Evolutionary conservation across 2,329 filamentous ascomycete genomes (phyloP), one percentile per base, ranked within the genome.

Genomic region (Botrytis porri): DNA sequence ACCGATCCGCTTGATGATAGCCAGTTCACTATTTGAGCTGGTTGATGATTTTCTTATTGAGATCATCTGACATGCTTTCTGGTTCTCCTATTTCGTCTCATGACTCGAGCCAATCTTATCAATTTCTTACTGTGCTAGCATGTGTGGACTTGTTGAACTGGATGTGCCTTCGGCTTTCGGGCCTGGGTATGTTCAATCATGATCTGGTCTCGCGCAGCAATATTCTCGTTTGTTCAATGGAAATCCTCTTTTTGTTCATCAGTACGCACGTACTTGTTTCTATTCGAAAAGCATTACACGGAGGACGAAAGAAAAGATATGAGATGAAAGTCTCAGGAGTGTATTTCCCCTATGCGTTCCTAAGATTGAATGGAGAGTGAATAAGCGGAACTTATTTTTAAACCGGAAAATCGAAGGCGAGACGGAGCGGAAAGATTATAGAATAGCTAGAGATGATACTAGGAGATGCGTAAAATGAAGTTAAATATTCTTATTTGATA

Each of bases 1-100:
- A 70, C 43, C 35, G 71, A 73, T 41, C 65, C 71, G 14, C 64
- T 73, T 2, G 65, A 73, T 41, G 32, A 25, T 20, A 62, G n/a
- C 22, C 65, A 61, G 29, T 73, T 73, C 61, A 60, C 35, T 14
- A 39, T 69, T 48, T 69, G 7, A 60, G 45, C 0, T 4, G 35
- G 20, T 25, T 64, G 25, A 2, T 6, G 1, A n/a, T 60, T 61
- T 18, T 12, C 29, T 12, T 29, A 6, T 10, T 29, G 16, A 20
- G 25, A n/a, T 39, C 14, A 29, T 14, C 29, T 41, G 9, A 29
- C 16, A 29, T 37, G 32, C 16, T 3, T 29, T 22, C 9, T 16
- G 9, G 16, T 22, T 41, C 14, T 25, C 12, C 16, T 1, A 22
- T 29, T 29, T 39, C 35, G 9, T 6, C 45, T 29, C 16, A 60